These are phyloP conservation scores for Luffa acutangula DNA, from an alignment of 306 rosid genomes.

Conservation along the genomic window DNA sequence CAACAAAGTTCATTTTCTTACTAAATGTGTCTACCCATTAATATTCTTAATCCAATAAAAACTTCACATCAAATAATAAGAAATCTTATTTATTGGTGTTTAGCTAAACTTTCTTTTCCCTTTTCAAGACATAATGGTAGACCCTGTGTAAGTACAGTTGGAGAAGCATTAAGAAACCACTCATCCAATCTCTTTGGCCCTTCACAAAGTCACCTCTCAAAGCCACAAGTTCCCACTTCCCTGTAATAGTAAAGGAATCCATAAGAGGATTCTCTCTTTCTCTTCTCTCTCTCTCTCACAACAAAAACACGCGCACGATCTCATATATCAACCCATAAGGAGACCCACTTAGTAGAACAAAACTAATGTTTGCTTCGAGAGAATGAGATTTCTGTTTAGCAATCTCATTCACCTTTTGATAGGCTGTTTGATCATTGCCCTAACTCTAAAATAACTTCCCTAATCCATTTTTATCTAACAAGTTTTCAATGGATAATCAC, in stretches of 20 bases:
- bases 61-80: not conserved
- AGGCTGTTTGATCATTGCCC: not conserved
- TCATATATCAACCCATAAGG: not conserved
- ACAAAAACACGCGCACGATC: not conserved
- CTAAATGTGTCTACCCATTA: not conserved
- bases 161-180: not conserved
- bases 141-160: not conserved
- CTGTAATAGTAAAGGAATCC: not conserved
- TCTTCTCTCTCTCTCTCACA: not conserved
- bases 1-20: not conserved
- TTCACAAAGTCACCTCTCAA: not conserved
- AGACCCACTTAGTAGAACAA: not conserved
- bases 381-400: not conserved
- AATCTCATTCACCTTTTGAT: not conserved
- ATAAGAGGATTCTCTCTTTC: not conserved
- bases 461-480: not conserved
- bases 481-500: not conserved
- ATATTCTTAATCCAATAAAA: not conserved
- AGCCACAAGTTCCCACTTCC: not conserved
- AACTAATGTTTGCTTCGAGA: not conserved
- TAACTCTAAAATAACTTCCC: not conserved
- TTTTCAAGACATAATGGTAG: not conserved
- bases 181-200: not conserved
- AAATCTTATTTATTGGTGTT: not conserved
- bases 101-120: not conserved